Evolutionary conservation across 352 stramenopile species (phyloP).

Genomic region (Pythium utonaiense): DNA sequence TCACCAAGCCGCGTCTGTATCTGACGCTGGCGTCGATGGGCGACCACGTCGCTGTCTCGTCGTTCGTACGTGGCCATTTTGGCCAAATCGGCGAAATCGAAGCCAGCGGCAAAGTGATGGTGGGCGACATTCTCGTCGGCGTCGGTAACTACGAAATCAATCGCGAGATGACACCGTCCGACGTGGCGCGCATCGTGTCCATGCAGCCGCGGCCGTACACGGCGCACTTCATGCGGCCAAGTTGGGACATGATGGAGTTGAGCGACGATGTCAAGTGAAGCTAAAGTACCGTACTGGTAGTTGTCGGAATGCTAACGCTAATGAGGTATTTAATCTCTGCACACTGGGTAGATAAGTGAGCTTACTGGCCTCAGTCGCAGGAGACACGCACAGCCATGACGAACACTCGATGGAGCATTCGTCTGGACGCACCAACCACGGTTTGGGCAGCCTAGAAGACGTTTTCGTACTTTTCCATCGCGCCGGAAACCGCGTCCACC

Average conservation of each 20-base stretch:
- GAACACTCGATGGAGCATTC: too few relatives aligned
- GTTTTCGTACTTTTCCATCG: slow-evolving; percentile 87
- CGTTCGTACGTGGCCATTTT: slow-evolving; percentile 47
- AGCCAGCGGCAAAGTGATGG: slow-evolving; percentile 57
- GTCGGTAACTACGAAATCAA: slow-evolving; percentile 37
- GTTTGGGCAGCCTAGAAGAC: slow-evolving; percentile 45
- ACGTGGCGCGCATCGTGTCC: slow-evolving; percentile 49
- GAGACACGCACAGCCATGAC: too few relatives aligned
- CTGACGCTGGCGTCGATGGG: slow-evolving; percentile 55
- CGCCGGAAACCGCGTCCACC: slow-evolving; percentile 80
- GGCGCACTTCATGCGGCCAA: slow-evolving; percentile 58
- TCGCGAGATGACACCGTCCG: slow-evolving; percentile 27
- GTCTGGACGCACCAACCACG: too few relatives aligned
- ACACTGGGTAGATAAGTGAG: neutral
- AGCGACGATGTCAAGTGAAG: neutral
- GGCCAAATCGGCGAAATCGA: slow-evolving; percentile 63
- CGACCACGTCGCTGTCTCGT: slow-evolving; percentile 50
- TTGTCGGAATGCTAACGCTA: neutral
- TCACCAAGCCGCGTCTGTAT: slow-evolving; percentile 40
- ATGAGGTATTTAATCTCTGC: slow-evolving; percentile 2
- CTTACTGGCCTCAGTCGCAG: too few relatives aligned
- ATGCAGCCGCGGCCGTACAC: slow-evolving; percentile 37
- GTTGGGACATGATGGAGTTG: slow-evolving; percentile 51
- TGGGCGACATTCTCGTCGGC: slow-evolving; percentile 59
- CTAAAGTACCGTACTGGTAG: too few relatives aligned